phyloP scores from a whole-genome alignment of 306 rosid species.

The Lathyrus sativus region DNA sequence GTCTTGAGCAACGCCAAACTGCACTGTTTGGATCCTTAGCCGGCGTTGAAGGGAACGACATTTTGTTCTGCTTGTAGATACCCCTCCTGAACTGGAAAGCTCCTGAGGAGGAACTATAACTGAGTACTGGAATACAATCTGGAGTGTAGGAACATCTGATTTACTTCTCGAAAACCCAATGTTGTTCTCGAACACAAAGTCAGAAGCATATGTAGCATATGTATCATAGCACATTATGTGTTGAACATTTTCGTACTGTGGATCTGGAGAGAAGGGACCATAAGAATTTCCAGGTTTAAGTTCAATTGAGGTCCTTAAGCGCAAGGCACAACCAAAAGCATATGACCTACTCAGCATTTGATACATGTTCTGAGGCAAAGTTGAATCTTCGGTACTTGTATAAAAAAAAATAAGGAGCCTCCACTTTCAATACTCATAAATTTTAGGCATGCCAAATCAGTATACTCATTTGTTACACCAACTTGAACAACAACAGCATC shows the following conservation, averaged over 20 bases:
- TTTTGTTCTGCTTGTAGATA: constrained; percentile 64
- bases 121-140: constrained; percentile 89
- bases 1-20: no score
- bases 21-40: constrained; percentile 78
- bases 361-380: no score
- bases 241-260: constrained; percentile 96
- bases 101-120: constrained; percentile 86
- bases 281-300: constrained; percentile 83
- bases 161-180: constrained; percentile 80
- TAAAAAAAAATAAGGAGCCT: constrained; percentile 83
- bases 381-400: constrained; percentile 83
- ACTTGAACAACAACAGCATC: constrained; percentile 97
- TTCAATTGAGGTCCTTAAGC: constrained; percentile 89
- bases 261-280: constrained; percentile 99
- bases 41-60: constrained; percentile 82
- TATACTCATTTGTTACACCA: no score
- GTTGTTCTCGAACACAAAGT: constrained; percentile 83
- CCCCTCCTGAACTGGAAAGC: constrained; percentile 53
- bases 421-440: constrained; percentile 91
- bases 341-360: constrained; percentile 95
- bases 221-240: constrained; percentile 96
- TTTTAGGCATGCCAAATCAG: constrained; percentile 89
- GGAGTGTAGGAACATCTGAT: constrained; percentile 78
- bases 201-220: constrained; percentile 92
- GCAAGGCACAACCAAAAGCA: constrained; percentile 87